phyloP scores from a whole-genome alignment of 768 basidiomycete genomes.

The Agrocybe pediades region DNA sequence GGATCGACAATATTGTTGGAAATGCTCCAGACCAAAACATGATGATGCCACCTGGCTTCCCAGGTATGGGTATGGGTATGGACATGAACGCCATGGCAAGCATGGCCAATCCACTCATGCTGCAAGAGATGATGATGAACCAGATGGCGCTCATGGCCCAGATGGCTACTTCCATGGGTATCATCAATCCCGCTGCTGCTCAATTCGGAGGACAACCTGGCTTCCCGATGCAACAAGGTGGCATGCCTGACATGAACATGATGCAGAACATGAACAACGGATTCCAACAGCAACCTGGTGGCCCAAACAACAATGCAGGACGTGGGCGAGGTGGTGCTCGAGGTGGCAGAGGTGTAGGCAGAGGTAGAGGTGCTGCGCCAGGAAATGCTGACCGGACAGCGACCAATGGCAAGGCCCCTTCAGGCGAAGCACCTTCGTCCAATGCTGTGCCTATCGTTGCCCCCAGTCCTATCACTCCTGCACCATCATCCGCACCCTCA shows the following conservation, averaged over 20 bases:
- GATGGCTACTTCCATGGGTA: slow-evolving; percentile 84
- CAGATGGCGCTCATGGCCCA: slow-evolving; percentile 94
- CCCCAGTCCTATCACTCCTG: slow-evolving; percentile 22
- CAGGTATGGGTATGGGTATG: slow-evolving; percentile 63
- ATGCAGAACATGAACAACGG: slow-evolving; percentile 42
- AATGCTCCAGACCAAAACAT: slow-evolving; percentile 54
- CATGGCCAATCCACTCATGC: slow-evolving; percentile 65
- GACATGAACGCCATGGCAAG: slow-evolving; percentile 49
- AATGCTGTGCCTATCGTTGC: slow-evolving; percentile 14
- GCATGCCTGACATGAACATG: slow-evolving; percentile 57
- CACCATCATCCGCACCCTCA: slow-evolving; percentile 25
- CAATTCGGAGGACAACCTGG: slow-evolving; percentile 54
- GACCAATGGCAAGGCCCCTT: slow-evolving; percentile 9
- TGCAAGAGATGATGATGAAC: slow-evolving; percentile 91
- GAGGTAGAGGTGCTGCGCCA: slow-evolving; percentile 46
- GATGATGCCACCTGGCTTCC: slow-evolving; percentile 52
- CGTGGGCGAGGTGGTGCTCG: slow-evolving; percentile 44
- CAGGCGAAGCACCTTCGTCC: slow-evolving; percentile 25
- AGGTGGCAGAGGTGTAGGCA: slow-evolving; percentile 49
- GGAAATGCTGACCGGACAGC: slow-evolving; percentile 19
- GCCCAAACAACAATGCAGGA: slow-evolving; percentile 25
- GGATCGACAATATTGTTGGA: slow-evolving; percentile 77
- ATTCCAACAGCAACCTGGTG: slow-evolving; percentile 30
- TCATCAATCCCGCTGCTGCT: slow-evolving; percentile 61
- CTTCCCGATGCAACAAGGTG: slow-evolving; percentile 63